phyloP scores from a whole-genome alignment of 148 eudicot genomes.

The Silene uniflora region DNA sequence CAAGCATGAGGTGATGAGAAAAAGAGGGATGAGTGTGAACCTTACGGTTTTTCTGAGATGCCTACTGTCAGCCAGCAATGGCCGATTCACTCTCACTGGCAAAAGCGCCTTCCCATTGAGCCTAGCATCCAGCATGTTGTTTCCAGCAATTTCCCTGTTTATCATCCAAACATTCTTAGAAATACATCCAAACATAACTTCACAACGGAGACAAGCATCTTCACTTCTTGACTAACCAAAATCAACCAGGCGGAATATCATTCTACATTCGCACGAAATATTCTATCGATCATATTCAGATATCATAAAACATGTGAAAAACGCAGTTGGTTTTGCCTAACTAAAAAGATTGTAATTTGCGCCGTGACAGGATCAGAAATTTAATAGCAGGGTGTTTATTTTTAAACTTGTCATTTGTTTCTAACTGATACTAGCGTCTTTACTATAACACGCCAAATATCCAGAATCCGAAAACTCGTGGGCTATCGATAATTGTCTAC shows the following conservation, averaged over 20 bases:
- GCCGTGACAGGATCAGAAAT: too few species aligned
- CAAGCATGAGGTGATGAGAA: constrained; percentile 8
- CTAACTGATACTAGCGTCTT: too few species aligned
- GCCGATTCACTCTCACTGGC: constrained; percentile 33
- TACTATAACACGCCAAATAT: too few species aligned
- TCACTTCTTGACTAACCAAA: too few species aligned
- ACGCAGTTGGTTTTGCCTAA: too few species aligned
- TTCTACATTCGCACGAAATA: too few species aligned
- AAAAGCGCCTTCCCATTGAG: constrained; percentile 33
- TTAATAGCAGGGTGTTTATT: too few species aligned
- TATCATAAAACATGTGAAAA: too few species aligned
- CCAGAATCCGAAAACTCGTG: too few species aligned
- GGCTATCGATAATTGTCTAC: not conserved
- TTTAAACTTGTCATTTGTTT: too few species aligned
- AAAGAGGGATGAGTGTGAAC: constrained; percentile 23
- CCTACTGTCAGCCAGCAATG: constrained; percentile 26
- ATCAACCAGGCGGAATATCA: not conserved
- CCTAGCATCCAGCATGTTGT: constrained; percentile 36
- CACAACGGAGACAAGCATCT: not conserved
- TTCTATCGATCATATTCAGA: too few species aligned
- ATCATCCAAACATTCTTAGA: not conserved
- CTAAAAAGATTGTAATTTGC: too few species aligned
- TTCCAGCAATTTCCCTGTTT: constrained; percentile 42
- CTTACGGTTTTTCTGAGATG: constrained; percentile 35
- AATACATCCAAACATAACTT: not conserved